Evolutionary conservation across 1,284 basidiomycete genomes (phyloP).

Genomic region (Coniferiporia sulphurascens): DNA sequence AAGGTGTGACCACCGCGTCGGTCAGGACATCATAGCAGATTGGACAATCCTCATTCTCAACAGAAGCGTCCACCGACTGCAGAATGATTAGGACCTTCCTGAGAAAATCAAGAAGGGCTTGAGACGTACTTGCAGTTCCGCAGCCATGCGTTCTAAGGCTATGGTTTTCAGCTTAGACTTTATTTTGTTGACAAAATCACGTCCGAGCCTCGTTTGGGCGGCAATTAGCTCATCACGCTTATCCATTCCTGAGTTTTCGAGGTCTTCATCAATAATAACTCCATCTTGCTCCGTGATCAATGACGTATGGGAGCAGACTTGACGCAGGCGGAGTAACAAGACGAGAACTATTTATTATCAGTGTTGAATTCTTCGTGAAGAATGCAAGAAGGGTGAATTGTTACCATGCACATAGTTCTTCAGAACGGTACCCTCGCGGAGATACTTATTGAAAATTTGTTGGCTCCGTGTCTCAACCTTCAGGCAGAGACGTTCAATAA

Average conservation of each 20-base stretch:
- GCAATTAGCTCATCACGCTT: constrained; percentile 37
- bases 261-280: constrained; percentile 35
- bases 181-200: constrained; percentile 45
- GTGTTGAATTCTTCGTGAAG: not conserved
- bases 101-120: not conserved
- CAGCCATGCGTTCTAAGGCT: constrained; percentile 36
- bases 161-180: constrained; percentile 40
- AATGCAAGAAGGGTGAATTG: not conserved
- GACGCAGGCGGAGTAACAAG: constrained; percentile 49
- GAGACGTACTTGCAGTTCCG: constrained; percentile 43
- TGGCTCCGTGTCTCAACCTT: constrained; percentile 53
- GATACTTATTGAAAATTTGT: constrained; percentile 52
- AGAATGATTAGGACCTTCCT: not conserved
- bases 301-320: constrained; percentile 51
- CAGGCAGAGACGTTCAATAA: constrained; percentile 1
- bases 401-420: constrained; percentile 49
- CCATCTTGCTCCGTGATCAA: constrained; percentile 44
- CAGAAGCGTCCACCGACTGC: constrained; percentile 42
- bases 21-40: constrained; percentile 48
- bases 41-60: constrained; percentile 49
- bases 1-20: constrained; percentile 43
- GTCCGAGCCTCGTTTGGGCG: constrained; percentile 39
- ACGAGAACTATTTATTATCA: constrained; percentile 37
- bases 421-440: constrained; percentile 51
- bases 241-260: constrained; percentile 30